Evolutionary conservation across 805 yeast genomes (phyloP), one percentile per base, ranked within the genome.

Genomic region (Metschnikowia kofuensis): DNA sequence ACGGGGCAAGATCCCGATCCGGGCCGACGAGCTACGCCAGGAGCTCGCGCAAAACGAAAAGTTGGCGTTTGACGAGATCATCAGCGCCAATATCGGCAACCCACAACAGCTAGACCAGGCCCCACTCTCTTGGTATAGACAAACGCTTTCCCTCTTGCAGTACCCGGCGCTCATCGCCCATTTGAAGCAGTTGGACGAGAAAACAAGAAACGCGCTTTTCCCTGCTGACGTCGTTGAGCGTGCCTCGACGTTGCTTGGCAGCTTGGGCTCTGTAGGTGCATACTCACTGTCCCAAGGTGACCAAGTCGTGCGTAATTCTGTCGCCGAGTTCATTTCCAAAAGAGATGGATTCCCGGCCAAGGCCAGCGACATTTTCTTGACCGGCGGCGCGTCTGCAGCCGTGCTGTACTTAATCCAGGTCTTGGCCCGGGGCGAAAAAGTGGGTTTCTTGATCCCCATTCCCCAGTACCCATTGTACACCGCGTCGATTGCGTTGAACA

Each of bases 401-500:
- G 98, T 92, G n/a, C 76, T 83, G 46, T 83, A 86, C 58, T 70
- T 94, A 50, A 70, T 94, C 47, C 84, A 84, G 44, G 76, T 91
- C 29, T 68, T 94, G 15, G 78, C 94, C 5, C 67, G 75, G 35
- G 89, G 89, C 36, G 78, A 78, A 38, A 68, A 80, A 49, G 77
- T 94, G 2, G 96, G 96, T 42, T 87, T 74, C 62, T 70, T 95
- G 68, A 90, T 94, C 56, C 99, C 99, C 31, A 92, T 94, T 57
- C 99, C 99, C 12, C 99, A 94, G 72, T 94, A 94, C 65, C 99
- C 99, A 4, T 77, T 94, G 51, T 94, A 94, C 72, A 89, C 97
- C 4, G 99, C 99, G n/a, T 78, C 96, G 4, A 76, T 94, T 58
- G 85, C 97, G 2, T 75, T 95, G 61, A 87, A 87, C 63, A 82